Evolutionary conservation across 1,284 basidiomycete species (phyloP), one percentile per base, ranked within the genome.

Genomic region (Fomitopsis palustris): DNA sequence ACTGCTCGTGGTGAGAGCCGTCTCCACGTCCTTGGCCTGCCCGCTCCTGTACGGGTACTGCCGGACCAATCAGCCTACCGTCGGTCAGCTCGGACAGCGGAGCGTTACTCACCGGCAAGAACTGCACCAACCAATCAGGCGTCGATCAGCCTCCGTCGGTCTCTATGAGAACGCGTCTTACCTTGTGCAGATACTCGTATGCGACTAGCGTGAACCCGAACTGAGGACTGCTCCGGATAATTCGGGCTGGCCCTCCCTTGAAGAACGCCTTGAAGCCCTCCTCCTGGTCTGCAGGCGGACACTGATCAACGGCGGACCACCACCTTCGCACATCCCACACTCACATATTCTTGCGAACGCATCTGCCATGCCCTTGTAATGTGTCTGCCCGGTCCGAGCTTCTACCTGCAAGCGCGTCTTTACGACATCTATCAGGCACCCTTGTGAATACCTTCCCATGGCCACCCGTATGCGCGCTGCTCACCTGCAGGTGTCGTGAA

Each of bases 401-500:
- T 99, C 97, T n/a, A 95, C 90, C 74, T 99, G 97, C 64, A 99
- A 79, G 58, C 96, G 88, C n/a, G 96, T 99, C 84, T 99, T 99
- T 74, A 98, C 93, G 61, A 99, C 97, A 75, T 99, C 96, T 87
- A 74, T 71, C 75, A 33, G 67, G 14, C 27, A 16, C 25, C 33
- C 58, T 59, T 53, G 64, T 77, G 38, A 76, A 64, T 52, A 37
- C 56, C 59, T 60, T 64, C 25, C 57, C 69, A 60, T 62, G 55
- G 43, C 39, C 31, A 17, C 33, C 45, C 43, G n/a, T 37, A 55
- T 16, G n/a, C 43, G 59, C 45, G 57, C 54, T 23, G 47, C 78
- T 68, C 65, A 91, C 90, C 90, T 67, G 90, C 90, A 31, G 91
- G 92, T 8, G 91, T 93, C 33, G 91, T 90, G 61, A 93, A 76